Conservation (phyloP, 1,139 yeast species). For the Blastobotrys persicus region DNA sequence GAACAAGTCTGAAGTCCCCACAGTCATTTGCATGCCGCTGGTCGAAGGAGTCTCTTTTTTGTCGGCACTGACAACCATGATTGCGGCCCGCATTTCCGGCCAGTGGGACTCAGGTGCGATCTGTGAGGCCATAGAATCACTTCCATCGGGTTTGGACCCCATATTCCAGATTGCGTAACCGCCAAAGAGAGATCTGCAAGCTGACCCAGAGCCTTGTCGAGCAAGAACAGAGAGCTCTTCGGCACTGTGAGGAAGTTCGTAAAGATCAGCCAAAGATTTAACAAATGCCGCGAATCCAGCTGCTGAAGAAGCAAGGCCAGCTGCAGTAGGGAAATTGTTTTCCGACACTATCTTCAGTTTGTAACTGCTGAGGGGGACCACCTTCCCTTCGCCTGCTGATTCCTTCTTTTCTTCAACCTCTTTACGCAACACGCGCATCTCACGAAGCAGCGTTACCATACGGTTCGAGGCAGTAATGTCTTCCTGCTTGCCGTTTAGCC, state of each 20-base stretch:
- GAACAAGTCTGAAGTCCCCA: constrained; percentile 81
- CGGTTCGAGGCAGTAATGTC: constrained; percentile 59
- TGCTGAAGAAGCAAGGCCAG: constrained; percentile 96
- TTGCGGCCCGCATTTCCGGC: constrained; percentile 91
- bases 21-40: constrained; percentile 94
- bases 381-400: no score
- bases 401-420: constrained; percentile 47
- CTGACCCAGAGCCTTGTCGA: constrained; percentile 97
- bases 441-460: constrained; percentile 75
- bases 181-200: constrained; percentile 94
- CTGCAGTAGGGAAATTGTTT: constrained; percentile 98
- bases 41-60: constrained; percentile 95
- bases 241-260: constrained; percentile 71
- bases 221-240: constrained; percentile 91
- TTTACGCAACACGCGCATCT: constrained; percentile 65
- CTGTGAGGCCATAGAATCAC: constrained; percentile 90
- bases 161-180: constrained; percentile 99
- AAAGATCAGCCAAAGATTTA: constrained; percentile 77
- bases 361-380: constrained; percentile 64
- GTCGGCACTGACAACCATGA: constrained; percentile 86
- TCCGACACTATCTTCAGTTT: constrained; percentile 82
- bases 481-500: constrained; percentile 71
- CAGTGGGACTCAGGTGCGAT: constrained; percentile 82
- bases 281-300: constrained; percentile 98
- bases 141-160: constrained; percentile 73